Conservation (phyloP, 257 asterid species). For the Solanum sitiens region DNA sequence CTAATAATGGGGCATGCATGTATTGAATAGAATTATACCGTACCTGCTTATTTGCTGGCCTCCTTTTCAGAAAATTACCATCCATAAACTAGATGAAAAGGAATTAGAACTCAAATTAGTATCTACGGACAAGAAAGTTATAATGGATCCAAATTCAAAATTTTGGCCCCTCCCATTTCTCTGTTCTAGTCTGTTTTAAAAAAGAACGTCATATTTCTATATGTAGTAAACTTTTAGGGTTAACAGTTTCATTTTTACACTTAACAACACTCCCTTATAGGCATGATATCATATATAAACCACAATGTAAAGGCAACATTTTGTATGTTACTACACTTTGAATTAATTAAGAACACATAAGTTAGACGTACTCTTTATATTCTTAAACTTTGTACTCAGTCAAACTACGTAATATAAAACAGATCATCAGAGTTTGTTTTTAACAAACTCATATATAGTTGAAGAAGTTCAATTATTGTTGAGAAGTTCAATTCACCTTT, state of each 20-base stretch:
- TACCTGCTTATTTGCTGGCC: conserved; percentile 2
- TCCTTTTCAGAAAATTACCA: conserved; percentile 2
- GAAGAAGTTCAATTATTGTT: background rate
- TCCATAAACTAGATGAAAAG: conserved; percentile 6
- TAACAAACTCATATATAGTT: background rate
- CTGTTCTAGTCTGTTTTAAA: background rate
- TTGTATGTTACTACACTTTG: background rate
- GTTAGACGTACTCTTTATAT: background rate
- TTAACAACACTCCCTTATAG: background rate
- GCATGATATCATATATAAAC: background rate
- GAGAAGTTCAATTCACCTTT: background rate
- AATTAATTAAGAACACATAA: background rate
- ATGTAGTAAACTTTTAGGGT: background rate
- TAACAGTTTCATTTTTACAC: background rate
- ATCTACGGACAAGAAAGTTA: background rate
- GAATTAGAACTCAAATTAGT: background rate
- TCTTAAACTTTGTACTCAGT: background rate
- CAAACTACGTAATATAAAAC: background rate
- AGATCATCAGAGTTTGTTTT: background rate
- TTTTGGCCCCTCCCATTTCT: background rate
- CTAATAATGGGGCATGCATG: background rate
- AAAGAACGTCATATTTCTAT: background rate
- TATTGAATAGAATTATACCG: background rate
- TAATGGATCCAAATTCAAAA: background rate
- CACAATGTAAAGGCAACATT: background rate